phyloP scores from a whole-genome alignment of 2,329 filamentous ascomycete genomes.

The Trichoderma arundinaceum region DNA sequence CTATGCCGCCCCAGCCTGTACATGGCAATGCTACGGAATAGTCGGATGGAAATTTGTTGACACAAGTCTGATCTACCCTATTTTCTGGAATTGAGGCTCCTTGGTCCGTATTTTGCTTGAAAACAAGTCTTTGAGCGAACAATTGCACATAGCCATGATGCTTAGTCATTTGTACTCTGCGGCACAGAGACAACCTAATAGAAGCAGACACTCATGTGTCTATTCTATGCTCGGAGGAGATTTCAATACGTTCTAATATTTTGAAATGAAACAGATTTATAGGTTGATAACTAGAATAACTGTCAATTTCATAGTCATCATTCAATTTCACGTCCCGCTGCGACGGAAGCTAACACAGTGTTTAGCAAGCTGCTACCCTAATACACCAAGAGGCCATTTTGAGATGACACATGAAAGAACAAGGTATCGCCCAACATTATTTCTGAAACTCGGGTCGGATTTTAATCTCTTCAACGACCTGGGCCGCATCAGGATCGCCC shows the following conservation, averaged over 20 bases:
- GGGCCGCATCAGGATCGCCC: constrained; percentile 25
- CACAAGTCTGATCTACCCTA: too few relatives aligned
- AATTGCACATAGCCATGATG: neutral
- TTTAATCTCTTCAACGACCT: constrained; percentile 30
- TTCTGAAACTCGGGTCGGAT: constrained; percentile 26
- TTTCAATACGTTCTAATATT: neutral
- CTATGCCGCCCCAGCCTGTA: too few relatives aligned
- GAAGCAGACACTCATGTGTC: too few relatives aligned
- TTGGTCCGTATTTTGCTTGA: neutral
- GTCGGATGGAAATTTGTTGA: too few relatives aligned
- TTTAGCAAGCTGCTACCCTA: neutral
- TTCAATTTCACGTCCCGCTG: neutral
- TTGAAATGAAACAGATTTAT: too few relatives aligned
- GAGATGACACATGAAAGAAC: neutral
- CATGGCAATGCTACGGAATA: too few relatives aligned
- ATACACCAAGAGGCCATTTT: neutral
- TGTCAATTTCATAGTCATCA: neutral
- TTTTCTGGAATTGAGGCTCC: too few relatives aligned
- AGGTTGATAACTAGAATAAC: neutral
- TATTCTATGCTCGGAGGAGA: too few relatives aligned
- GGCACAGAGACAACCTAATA: too few relatives aligned
- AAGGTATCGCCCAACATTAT: neutral
- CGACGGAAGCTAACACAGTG: neutral
- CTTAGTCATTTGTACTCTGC: neutral
- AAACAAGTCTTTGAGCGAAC: too few relatives aligned